These are phyloP conservation scores for Boletus vinaceobasis DNA, from an alignment of 768 basidiomycete genomes.

Conservation along the genomic window DNA sequence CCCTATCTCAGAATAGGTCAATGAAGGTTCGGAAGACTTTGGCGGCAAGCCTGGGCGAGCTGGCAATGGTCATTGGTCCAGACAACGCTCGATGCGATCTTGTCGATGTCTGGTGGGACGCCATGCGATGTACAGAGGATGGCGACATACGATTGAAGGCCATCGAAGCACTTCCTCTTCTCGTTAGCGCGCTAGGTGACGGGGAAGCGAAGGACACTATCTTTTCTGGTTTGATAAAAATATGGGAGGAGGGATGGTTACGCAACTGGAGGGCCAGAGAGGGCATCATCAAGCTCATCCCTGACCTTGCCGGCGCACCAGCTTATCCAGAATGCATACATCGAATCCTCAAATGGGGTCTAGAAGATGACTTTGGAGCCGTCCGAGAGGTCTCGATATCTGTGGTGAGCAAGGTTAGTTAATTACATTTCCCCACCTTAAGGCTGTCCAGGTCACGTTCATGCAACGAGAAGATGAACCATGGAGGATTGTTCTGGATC, in stretches of 20 bases:
- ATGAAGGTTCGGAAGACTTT: conserved; percentile 72
- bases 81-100: conserved; percentile 67
- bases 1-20: conserved; percentile 57
- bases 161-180: conserved; percentile 58
- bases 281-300: conserved; percentile 54
- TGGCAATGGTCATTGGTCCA: conserved; percentile 80
- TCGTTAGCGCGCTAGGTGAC: conserved; percentile 51
- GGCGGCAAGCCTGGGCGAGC: conserved; percentile 84
- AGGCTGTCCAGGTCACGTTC: conserved; percentile 43
- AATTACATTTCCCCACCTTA: conserved; percentile 6
- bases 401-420: conserved; percentile 45
- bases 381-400: conserved; percentile 75
- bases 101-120: conserved; percentile 66
- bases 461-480: conserved; percentile 41
- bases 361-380: conserved; percentile 78
- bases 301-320: conserved; percentile 44
- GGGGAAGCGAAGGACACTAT: conserved; percentile 42
- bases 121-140: conserved; percentile 54
- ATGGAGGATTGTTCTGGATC: conserved; percentile 34
- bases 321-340: conserved; percentile 47
- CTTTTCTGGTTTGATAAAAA: conserved; percentile 44
- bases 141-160: conserved; percentile 67
- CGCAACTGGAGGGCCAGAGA: conserved; percentile 82
- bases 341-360: conserved; percentile 53
- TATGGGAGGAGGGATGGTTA: conserved; percentile 60